Conservation (phyloP, 2,329 filamentous ascomycete species). For the Stachybotrys echinatus region DNA sequence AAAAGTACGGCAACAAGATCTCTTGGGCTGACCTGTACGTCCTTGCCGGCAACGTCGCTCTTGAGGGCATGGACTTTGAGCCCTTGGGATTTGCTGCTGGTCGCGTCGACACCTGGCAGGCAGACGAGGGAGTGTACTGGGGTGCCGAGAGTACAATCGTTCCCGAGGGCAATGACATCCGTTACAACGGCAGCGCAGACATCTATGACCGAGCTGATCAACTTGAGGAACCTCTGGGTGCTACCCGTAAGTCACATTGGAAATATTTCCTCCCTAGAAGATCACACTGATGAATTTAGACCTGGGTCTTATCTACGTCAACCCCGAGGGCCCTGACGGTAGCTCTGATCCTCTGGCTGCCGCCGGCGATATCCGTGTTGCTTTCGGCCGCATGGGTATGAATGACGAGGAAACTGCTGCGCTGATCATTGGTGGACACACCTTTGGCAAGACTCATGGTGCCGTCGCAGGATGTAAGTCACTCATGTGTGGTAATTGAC, state of each 20-base stretch:
- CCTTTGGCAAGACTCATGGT: slow-evolving; percentile 78
- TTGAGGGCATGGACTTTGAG: slow-evolving; percentile 72
- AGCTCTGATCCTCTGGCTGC: slow-evolving; percentile 64
- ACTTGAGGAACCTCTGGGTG: slow-evolving; percentile 62
- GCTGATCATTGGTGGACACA: slow-evolving; percentile 72
- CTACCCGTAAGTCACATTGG: too few species aligned
- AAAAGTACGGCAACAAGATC: slow-evolving; percentile 79
- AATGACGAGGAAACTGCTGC: slow-evolving; percentile 78
- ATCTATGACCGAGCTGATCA: slow-evolving; percentile 50
- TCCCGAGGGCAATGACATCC: slow-evolving; percentile 58
- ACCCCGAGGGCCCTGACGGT: slow-evolving; percentile 72
- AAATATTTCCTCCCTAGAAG: too few species aligned
- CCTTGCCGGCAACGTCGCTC: slow-evolving; percentile 69
- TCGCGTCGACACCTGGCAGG: slow-evolving; percentile 67
- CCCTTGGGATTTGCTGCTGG: slow-evolving; percentile 71
- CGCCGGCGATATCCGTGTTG: slow-evolving; percentile 66
- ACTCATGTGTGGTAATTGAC: slow-evolving; percentile 15
- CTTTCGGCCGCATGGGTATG: slow-evolving; percentile 78
- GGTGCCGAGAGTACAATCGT: slow-evolving; percentile 70
- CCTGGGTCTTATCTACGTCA: slow-evolving; percentile 79
- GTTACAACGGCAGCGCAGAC: slow-evolving; percentile 55
- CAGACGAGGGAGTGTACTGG: slow-evolving; percentile 74
- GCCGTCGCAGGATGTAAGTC: too few species aligned
- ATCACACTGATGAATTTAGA: slow-evolving; percentile 8
- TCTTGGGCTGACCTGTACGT: slow-evolving; percentile 73